Evolutionary conservation across 805 yeast genomes (phyloP), one percentile per base, ranked within the genome.

Genomic region (Nakazawaea ishiwadae): DNA sequence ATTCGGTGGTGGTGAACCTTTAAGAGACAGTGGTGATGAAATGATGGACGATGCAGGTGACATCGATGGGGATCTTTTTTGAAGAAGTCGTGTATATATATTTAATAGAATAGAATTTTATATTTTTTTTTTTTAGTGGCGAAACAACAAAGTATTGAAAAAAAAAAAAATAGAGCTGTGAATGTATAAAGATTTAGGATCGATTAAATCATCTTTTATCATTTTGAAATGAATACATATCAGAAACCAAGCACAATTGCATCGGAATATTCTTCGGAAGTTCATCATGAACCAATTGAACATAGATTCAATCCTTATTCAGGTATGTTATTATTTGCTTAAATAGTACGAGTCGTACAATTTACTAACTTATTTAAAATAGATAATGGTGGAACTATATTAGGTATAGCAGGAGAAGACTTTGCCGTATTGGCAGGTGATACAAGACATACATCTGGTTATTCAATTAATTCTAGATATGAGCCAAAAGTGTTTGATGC

Each of bases 391-490:
- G 99, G 99, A 56, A 91, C 98, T 6, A 90, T 91, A 42, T 68
- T 93, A 51, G 99, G 98, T 40, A 93, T 93, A 63, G 97, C 99
- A 1, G 99, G 99, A 38, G 86, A 88, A 60, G 97, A 93, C 63
- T 93, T 89, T 56, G 96, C 96, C 15, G 93, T 93, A 27, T 71
- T 93, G 47, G 99, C 99, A 1, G 98, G 98, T 35, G 99, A 93
- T 62, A 93, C 99, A n/a, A 83, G 99, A 70, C 95, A 85, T 56
- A 87, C 96, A 4, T 81, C 84, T 15, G 99, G 97, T 17, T 93
- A 89, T 66, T 81, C 86, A 48, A 93, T 93, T 62, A 89, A 93
- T 61, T 81, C 97, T 8, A 80, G 99, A 58, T 81, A 84, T 61
- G 93, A 87, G 61, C 93, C 96, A 32, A 90, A 88, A 62, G 85